Evolutionary conservation across 164 flowering plant species (phyloP).

Genomic region (Cinnamomum chago): DNA sequence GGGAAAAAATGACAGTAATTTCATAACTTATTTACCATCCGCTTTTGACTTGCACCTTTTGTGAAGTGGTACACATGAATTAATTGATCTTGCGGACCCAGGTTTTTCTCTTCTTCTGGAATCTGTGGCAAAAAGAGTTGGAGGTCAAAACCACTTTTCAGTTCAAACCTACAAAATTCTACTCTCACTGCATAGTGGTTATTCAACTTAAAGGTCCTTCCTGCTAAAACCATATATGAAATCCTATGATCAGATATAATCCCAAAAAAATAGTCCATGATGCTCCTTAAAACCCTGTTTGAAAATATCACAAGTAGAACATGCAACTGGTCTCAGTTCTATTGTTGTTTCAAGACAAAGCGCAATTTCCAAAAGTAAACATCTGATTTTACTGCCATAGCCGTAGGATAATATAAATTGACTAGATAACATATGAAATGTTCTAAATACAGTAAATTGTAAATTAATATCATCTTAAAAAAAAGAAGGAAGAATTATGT

Average conservation of each 20-base stretch:
- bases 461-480: too few species aligned
- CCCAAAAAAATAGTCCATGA: neutral
- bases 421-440: neutral
- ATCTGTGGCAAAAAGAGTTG: slow-evolving; percentile 41
- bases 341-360: neutral
- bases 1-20: neutral
- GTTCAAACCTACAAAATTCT: neutral
- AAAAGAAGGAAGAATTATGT: too few species aligned
- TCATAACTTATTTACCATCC: slow-evolving; percentile 41
- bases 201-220: neutral
- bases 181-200: neutral
- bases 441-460: neutral
- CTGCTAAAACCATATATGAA: neutral
- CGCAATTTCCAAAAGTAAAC: neutral
- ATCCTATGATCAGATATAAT: neutral
- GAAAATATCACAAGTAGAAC: neutral
- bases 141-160: neutral
- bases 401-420: neutral
- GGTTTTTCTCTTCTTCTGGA: slow-evolving; percentile 97
- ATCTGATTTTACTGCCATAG: neutral
- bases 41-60: slow-evolving; percentile 80
- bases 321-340: neutral
- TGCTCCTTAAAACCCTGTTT: neutral
- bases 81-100: slow-evolving; percentile 84
- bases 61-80: slow-evolving; percentile 96